Evolutionary conservation across 331 rosid species (phyloP), one percentile per base, ranked within the genome.

Genomic region (Phaseolus coccineus): DNA sequence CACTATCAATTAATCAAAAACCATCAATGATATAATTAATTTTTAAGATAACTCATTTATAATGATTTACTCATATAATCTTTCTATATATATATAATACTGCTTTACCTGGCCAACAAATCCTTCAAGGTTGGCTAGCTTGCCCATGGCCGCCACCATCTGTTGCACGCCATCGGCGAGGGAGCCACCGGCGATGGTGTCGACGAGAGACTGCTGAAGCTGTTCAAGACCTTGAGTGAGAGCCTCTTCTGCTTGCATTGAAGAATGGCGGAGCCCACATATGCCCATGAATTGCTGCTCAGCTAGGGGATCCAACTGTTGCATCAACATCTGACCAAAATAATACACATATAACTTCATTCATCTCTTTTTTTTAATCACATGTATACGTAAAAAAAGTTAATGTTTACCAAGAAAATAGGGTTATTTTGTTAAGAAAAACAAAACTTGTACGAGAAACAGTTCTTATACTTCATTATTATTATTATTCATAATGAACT

Each of bases 191-290:
- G 97, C 94, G 4, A 96, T 80, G 81, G 94, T 89, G 69, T 93
- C 90, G 2, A 88, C 80, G 0, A 96, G 88, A 69, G 90, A 88
- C 65, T 90, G 95, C 10, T 89, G 96, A 39, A 96, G 97, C 74
- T 96, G 99, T 12, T 93, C 97, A 28, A 87, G 87, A 33, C 99
- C 99, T 72, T 93, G 93, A 35, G 89, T 58, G 25, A 96, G 94
- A 11, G 97, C 99, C 12, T 96, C 99, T 73, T 96, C 98, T 6
- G 96, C 95, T 79, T 96, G 98, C 3, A 82, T 81, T 2, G 94
- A 83, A 0, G 95, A 91, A 12, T 89, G 90, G 31, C 88, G 85
- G 8, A 96, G 89, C 4, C 83, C 89, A 82, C 73, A 88, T 61
- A 96, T 85, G 14, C 87, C 97, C 87, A 86, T 73, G 4, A 89